Conservation (phyloP, 1,139 yeast species). For the Suzukiozyma palmioleophila region DNA sequence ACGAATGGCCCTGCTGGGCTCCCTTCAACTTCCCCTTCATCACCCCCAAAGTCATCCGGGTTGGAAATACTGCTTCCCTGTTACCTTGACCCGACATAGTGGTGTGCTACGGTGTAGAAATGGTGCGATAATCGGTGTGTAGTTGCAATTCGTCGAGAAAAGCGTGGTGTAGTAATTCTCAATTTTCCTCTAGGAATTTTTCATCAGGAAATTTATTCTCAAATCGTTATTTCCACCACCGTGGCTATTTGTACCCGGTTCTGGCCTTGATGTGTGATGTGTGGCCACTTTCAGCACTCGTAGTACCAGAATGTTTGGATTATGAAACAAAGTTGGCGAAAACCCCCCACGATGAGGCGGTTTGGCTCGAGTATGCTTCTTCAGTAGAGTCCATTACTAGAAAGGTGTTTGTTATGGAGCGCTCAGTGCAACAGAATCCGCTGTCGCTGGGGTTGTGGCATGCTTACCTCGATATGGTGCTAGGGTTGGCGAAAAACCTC, state of each 20-base stretch:
- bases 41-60: conserved; percentile 92
- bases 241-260: too few relatives aligned
- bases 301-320: conserved; percentile 31
- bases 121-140: too few relatives aligned
- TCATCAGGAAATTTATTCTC: too few relatives aligned
- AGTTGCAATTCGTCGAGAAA: too few relatives aligned
- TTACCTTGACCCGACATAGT: conserved; percentile 46
- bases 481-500: conserved; percentile 21
- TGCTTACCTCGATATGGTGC: conserved; percentile 43
- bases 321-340: conserved; percentile 46
- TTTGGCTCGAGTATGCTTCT: conserved; percentile 54
- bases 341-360: conserved; percentile 36
- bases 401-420: conserved; percentile 43
- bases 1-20: conserved; percentile 93
- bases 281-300: conserved; percentile 12
- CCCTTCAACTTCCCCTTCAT: conserved; percentile 97
- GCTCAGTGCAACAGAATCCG: conserved; percentile 50
- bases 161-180: too few relatives aligned
- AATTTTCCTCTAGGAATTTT: too few relatives aligned
- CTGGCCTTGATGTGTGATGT: conserved; percentile 8
- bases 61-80: conserved; percentile 89
- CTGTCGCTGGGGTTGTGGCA: conserved; percentile 56
- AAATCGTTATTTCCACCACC: too few relatives aligned
- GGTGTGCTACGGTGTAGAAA: too few relatives aligned
- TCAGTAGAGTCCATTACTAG: conserved; percentile 22